Base-by-base conservation (phyloP, 208 protist species). In the Leishmania braziliensis region DNA sequence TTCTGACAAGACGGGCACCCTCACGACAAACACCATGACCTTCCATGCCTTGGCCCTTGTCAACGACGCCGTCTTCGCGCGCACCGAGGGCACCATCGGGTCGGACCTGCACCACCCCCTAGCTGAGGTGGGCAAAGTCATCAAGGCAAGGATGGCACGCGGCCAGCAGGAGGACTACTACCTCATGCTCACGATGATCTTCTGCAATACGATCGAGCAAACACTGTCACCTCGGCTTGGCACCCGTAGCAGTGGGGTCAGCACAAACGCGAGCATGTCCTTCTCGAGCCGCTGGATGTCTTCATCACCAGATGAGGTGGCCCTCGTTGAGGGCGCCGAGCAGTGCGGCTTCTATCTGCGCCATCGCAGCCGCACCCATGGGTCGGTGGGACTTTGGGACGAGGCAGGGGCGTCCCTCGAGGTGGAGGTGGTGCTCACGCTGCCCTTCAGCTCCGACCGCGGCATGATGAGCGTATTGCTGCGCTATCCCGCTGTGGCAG, bases 1-100 rank as follows among this genome's bases (percentile, higher is more conserved):
- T 46, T 92, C 92, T 16, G 98, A 99, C 87, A 99, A 99, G 81
- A 99, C 98, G 20, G 97, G 97, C 68, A 99, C 98, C 3, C 85
- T 99, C 23, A 99, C 98, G 51, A 76, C 96, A 54, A 99, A 99
- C 76, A 78, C 81, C 16, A 98, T 99, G 96, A 87, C 82, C 16
- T 89, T 95, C 50, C 78, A 77, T 50, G 84, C 84, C 54, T 68
- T 93, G 50, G 88, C 87, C 72, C 89, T 86, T 51, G 85, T 81
- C 23, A 85, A 46, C 18, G 88, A 81, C 56, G 75, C 43, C 10
- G 80, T 84, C 33, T 86, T 88, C 68, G 62, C 43, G 6, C 72
- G 56, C 73, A 84, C 79, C n/a, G 79, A 72, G 56, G 63, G 87
- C 46, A 26, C 58, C 20, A 54, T 72, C 14, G 78, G 39, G 26